Base-by-base conservation (phyloP, 805 yeast species). In the Nakazawaea ernobii region DNA sequence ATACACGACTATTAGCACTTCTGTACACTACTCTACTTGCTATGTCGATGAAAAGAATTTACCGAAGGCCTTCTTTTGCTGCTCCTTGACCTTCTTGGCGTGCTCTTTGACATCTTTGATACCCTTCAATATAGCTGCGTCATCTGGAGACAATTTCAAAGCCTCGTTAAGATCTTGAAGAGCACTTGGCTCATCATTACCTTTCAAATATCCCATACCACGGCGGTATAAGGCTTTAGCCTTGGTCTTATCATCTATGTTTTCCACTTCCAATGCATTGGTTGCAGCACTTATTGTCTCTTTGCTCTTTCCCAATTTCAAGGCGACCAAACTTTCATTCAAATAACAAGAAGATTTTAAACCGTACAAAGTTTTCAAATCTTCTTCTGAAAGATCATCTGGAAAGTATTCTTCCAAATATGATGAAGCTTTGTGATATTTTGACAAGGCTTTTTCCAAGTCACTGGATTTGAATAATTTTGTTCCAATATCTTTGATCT, bases 151-250 rank as follows among this genome's bases (percentile, higher is more conserved):
- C 35, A 76, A 64, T 48, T 71, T 66, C 26, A 79, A 65, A 0
- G 97, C 97, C 51, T 72, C 69, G 53, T 80, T 77, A 49, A 90
- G 74, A 51, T 83, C 84, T 10, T 62, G 66, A 43, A 84, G 68
- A 0, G 96, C 95, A 49, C 71, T 75, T 29, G 84, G 92, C 46
- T 80, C 83, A 59, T 86, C 82, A 59, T 84, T 84, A 20, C 73
- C 68, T 8, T 75, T 65, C 50, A 79, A 65, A 57, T 80, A 75
- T 1, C 94, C 96, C 59, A 76, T 69, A 33, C 95, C 97, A 63
- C 92, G 82, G 63, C 98, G 82, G 70, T 82, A 91, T 39, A 79
- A 68, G 0, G 97, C 97, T 70, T 91, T 91, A 14, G 95, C 88
- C 61, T 76, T 77, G 20, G 89, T 80, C 52, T 81, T 77, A 36